These are phyloP conservation scores for Sporothrix variecibatus DNA, from an alignment of 2,329 filamentous ascomycete species.

Conservation along the genomic window DNA sequence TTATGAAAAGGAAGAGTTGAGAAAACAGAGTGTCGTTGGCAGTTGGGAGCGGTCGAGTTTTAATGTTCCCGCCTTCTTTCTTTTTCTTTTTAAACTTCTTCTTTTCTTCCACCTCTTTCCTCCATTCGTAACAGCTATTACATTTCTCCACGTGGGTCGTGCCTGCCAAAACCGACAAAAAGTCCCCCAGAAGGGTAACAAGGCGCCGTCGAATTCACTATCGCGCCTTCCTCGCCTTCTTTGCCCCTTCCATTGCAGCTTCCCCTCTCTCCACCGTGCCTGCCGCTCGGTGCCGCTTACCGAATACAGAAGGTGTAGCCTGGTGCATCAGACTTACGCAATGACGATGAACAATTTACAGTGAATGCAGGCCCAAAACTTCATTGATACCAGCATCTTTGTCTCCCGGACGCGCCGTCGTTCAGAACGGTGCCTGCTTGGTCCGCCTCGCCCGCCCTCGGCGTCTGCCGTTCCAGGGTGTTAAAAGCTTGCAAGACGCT, in stretches of 20 bases:
- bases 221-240: conserved; percentile 1
- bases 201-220: conserved; percentile 6
- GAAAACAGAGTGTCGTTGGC: background rate
- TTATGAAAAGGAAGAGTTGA: background rate
- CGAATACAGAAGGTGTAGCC: conserved; percentile 10
- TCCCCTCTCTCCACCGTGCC: background rate
- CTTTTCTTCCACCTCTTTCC: background rate
- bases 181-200: background rate
- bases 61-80: background rate
- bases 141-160: background rate
- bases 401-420: background rate
- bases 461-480: conserved; percentile 4
- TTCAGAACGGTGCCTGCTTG: background rate
- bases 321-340: background rate
- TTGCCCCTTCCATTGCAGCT: background rate
- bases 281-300: conserved; percentile 6
- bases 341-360: background rate
- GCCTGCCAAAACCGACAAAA: background rate
- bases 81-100: conserved; percentile 5
- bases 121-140: background rate
- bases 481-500: background rate
- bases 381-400: background rate
- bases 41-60: background rate
- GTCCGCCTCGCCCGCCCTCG: background rate
- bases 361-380: background rate